Evolutionary conservation across 139 green algal genomes (phyloP), one percentile per base, ranked within the genome.

Genomic region (Chlorella vulgaris): DNA sequence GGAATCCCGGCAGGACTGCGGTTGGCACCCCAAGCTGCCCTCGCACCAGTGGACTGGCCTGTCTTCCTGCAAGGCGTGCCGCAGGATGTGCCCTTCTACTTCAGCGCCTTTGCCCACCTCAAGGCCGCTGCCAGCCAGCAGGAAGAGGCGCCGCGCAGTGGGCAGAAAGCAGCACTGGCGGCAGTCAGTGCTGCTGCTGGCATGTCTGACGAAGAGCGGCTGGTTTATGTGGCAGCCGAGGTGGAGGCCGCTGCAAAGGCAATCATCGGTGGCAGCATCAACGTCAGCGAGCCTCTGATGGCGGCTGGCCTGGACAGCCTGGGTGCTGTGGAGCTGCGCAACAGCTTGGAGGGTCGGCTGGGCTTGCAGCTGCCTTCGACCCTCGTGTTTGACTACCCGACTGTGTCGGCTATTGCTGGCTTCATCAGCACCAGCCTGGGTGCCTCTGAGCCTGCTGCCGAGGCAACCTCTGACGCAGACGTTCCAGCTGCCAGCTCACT

Each of bases 231-330:
- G 15, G 50, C 31, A 18, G 58, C 67, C n/a, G 38, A 80, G 43
- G 85, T 95, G n/a, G 60, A 78, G 29, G 86, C 86, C 2, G 66
- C 84, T 0, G 89, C 91, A 0, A 47, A 60, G 2, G 69, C 71
- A 24, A 89, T 94, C 33, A 73, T 95, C 22, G 84, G 80, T 65
- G 36, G 51, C 75, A 70, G 3, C 39, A 53, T 84, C 29, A 42
- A 70, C 33, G 4, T 21, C n/a, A 68, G 65, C 33, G 83, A 87
- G 75, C 88, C 89, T 6, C 78, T 93, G 35, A 93, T 93, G 88
- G 87, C 87, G 10, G 90, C 90, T 0, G 90, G 90, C 18, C 82
- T 94, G 29, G 90, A 94, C 75, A 91, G 86, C 26, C 55, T 94
- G 40, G 89, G 89, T 18, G 51, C 78, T 55, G 80, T 88, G 7